Evolutionary conservation across 352 stramenopile species (phyloP).

Genomic region (Thraustotheca clavata): DNA sequence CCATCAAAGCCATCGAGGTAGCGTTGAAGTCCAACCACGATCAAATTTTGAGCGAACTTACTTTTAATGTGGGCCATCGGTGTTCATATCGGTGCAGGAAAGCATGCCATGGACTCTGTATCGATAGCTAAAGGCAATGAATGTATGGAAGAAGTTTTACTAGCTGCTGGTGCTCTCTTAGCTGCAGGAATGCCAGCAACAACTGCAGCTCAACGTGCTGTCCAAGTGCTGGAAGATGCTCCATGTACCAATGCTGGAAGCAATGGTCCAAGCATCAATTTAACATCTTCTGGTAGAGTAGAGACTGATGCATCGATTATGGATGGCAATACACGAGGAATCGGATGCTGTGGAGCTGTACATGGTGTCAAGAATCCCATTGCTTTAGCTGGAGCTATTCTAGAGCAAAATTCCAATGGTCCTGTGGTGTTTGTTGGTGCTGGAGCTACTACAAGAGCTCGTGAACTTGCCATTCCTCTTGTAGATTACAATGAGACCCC

Average conservation of each 20-base stretch:
- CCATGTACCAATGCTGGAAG: constrained; percentile 45
- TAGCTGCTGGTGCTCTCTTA: constrained; percentile 18
- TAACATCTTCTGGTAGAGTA: constrained; percentile 37
- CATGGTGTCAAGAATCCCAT: constrained; percentile 41
- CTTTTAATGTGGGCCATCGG: constrained; percentile 55
- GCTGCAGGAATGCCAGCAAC: not conserved
- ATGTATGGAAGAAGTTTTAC: constrained; percentile 33
- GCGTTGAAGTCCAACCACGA: not conserved
- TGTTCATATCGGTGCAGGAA: constrained; percentile 50
- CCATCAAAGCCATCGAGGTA: no score
- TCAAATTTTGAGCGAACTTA: not conserved
- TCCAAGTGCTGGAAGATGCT: constrained; percentile 33
- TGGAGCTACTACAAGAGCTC: constrained; percentile 29
- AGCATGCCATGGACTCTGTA: constrained; percentile 24
- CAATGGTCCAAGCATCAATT: constrained; percentile 31
- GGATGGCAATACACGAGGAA: constrained; percentile 31
- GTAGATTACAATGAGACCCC: constrained; percentile 23
- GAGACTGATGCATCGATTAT: constrained; percentile 52
- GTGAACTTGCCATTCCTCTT: constrained; percentile 33
- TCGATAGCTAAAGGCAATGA: constrained; percentile 27
- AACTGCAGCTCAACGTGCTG: not conserved
- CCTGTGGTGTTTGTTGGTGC: constrained; percentile 52
- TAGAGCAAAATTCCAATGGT: constrained; percentile 27
- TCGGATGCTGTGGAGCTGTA: constrained; percentile 39
- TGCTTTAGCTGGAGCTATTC: constrained; percentile 32